Evolutionary conservation across 2,329 filamentous ascomycete genomes (phyloP).

Genomic region (Fusarium hostae): DNA sequence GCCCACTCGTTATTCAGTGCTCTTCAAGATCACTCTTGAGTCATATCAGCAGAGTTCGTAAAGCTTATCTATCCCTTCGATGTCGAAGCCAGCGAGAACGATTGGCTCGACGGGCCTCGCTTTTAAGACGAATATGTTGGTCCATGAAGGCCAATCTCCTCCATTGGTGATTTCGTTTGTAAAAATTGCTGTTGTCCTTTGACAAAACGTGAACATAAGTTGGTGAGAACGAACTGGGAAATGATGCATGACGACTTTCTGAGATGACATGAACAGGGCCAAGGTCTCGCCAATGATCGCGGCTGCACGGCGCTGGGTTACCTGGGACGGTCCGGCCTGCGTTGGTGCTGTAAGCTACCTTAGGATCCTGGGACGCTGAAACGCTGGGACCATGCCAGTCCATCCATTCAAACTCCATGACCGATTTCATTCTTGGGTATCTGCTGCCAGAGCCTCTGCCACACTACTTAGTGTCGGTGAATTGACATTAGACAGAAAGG

Average conservation of each 20-base stretch:
- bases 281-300: conserved; percentile 22
- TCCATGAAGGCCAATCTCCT: no score
- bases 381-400: conserved; percentile 23
- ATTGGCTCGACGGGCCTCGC: background rate
- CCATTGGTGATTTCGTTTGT: background rate
- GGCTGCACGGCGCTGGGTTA: conserved; percentile 24
- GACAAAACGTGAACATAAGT: background rate
- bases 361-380: conserved; percentile 25
- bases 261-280: conserved; percentile 18
- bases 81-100: background rate
- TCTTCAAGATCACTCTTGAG: background rate
- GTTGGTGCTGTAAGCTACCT: conserved; percentile 7
- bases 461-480: conserved; percentile 25
- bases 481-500: background rate
- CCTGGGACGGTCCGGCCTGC: conserved; percentile 43
- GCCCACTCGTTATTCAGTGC: background rate
- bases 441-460: conserved; percentile 27
- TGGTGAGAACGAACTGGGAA: background rate
- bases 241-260: conserved; percentile 24
- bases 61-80: background rate
- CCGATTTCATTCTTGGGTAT: conserved; percentile 5
- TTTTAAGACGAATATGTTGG: background rate
- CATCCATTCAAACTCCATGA: conserved; percentile 15
- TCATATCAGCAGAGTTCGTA: background rate
- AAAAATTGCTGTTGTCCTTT: background rate